Evolutionary conservation across 192 early-diverging fungal genomes (phyloP).

Genomic region (Backusella macrospora): DNA sequence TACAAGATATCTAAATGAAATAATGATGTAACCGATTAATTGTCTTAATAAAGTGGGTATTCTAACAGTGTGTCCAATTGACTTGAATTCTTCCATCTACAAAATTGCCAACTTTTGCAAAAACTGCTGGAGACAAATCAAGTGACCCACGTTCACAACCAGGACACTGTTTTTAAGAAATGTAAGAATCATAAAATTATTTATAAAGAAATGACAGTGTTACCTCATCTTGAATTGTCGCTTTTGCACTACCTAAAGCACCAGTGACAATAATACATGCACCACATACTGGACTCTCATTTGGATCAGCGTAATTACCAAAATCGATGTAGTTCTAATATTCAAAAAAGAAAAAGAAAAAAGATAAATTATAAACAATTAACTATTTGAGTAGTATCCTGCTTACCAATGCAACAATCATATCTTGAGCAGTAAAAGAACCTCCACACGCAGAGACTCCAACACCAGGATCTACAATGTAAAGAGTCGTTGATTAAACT

Average conservation of each 20-base stretch:
- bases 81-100: slow-evolving; percentile 37
- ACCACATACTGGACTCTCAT: slow-evolving; percentile 53
- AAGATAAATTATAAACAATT: slow-evolving; percentile 5
- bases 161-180: slow-evolving; percentile 27
- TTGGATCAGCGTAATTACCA: slow-evolving; percentile 45
- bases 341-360: slow-evolving; percentile 2
- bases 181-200: not conserved
- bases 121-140: slow-evolving; percentile 41
- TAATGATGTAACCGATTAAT: not conserved
- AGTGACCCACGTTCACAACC: slow-evolving; percentile 34
- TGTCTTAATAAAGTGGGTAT: not conserved
- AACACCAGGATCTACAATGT: slow-evolving; percentile 32
- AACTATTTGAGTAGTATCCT: slow-evolving; percentile 22
- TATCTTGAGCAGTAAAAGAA: slow-evolving; percentile 28
- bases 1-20: not conserved
- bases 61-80: slow-evolving; percentile 35
- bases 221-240: slow-evolving; percentile 60
- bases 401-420: slow-evolving; percentile 37
- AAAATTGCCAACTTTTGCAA: slow-evolving; percentile 34
- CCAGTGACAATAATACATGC: slow-evolving; percentile 52
- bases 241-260: slow-evolving; percentile 51
- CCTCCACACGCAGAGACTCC: slow-evolving; percentile 38
- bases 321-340: slow-evolving; percentile 51
- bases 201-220: not conserved
- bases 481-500: not conserved